Conservation (phyloP, 2,329 filamentous ascomycete genomes). For the Alternaria triticina region DNA sequence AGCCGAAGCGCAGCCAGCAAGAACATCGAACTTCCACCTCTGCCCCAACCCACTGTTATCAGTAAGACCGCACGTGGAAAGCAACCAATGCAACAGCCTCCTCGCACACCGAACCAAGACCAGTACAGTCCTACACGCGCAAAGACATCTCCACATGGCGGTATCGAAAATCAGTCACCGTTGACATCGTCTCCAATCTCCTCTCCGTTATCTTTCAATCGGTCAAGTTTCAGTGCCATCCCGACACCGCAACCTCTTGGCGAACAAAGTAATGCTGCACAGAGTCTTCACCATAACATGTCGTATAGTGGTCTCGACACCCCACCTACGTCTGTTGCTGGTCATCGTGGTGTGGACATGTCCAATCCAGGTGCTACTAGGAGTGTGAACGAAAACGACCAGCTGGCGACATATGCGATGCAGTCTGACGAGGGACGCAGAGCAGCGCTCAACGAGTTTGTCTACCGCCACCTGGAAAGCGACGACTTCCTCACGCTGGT, state of each 20-base stretch:
- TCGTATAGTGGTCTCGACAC: conserved; percentile 7
- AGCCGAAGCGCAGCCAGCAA: conserved; percentile 15
- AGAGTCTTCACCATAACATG: conserved; percentile 5
- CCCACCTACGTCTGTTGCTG: conserved; percentile 7
- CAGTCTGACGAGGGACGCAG: conserved; percentile 51
- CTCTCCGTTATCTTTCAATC: conserved; percentile 12
- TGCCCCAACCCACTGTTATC: conserved; percentile 45
- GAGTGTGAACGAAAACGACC: conserved; percentile 5
- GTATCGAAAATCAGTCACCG: conserved; percentile 10
- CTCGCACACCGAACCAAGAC: conserved; percentile 13
- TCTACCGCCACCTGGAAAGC: conserved; percentile 58
- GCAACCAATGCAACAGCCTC: conserved; percentile 4
- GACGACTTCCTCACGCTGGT: conserved; percentile 59
- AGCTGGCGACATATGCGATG: conserved; percentile 43
- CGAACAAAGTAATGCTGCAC: conserved; percentile 14
- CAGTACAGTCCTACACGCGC: background rate
- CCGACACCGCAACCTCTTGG: conserved; percentile 29
- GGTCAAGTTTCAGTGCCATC: conserved; percentile 9
- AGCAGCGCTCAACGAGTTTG: conserved; percentile 56
- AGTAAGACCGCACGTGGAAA: conserved; percentile 8
- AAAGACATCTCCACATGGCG: conserved; percentile 1
- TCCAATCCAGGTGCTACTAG: background rate
- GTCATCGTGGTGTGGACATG: background rate
- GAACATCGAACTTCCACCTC: conserved; percentile 41
- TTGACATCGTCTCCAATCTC: conserved; percentile 14